Base-by-base conservation (phyloP, 2,329 filamentous ascomycete genomes). In the Curvularia sp. region DNA sequence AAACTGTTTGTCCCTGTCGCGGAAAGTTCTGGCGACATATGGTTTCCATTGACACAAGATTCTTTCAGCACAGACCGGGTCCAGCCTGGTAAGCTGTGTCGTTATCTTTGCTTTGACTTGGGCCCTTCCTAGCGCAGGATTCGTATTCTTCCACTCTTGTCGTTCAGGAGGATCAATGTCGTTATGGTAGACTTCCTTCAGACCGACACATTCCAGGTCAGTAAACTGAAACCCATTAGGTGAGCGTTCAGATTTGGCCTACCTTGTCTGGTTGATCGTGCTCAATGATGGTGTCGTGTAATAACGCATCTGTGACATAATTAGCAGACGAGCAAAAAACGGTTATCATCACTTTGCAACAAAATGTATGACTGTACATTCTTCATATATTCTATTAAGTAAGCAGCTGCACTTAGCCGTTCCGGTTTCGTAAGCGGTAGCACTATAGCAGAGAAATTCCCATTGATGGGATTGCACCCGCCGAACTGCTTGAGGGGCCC, bases 391-490 rank as follows among this genome's bases (percentile, higher is more conserved):
- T 55, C 46, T 3, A 49, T 5, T 2, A 55, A 2, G 13, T 55
- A 55, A 9, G 53, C 21, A 15, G 50, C 12, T 8, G 45, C 1
- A 1, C 46, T 21, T 4, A 55, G 2, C 5, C 53, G 18, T n/a
- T 55, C 46, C 5, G 46, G 53, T n/a, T 30, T 49, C 0, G 15
- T 12, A n/a, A 46, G 21, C 13, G 53, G 53, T 13, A 49, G 5
- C 3, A 13, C 38, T 1, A 50, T 3, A 39, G 46, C 53, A 2
- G 28, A 12, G 13, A 39, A 18, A 12, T 55, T 49, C 0, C 53
- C 53, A 9, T 55, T 55, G 39, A 55, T 38, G 7, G 53, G 46
- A 7, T 46, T 55, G 12, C 38, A 30, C n/a, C 28, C n/a, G 5
- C 53, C 53, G 19, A 49, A 55, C 8, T 45, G 7, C 6, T 46